Evolutionary conservation across 805 yeast species (phyloP).

Genomic region (Kregervanrija delftensis): DNA sequence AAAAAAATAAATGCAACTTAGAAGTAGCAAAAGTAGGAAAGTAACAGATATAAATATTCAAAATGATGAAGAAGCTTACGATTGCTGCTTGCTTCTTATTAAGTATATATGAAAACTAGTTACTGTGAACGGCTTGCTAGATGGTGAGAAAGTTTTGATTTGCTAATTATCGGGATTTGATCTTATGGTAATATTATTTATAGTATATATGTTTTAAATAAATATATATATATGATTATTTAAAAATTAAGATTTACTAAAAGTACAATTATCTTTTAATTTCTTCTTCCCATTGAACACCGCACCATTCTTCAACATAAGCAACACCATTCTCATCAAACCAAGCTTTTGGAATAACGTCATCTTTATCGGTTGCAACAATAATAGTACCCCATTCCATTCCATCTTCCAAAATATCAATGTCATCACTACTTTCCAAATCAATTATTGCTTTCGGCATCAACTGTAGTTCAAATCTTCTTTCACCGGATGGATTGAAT

Average conservation of each 20-base stretch:
- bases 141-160: too few relatives aligned
- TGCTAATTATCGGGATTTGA: background rate
- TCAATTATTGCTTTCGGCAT: slow-evolving; percentile 92
- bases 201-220: too few relatives aligned
- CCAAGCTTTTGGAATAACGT: slow-evolving; percentile 10
- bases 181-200: background rate
- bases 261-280: background rate
- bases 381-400: slow-evolving; percentile 98
- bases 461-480: slow-evolving; percentile 79
- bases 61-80: too few relatives aligned
- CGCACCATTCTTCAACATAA: slow-evolving; percentile 22
- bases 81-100: too few relatives aligned
- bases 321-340: slow-evolving; percentile 15
- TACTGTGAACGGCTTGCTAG: too few relatives aligned
- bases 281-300: slow-evolving; percentile 23
- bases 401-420: slow-evolving; percentile 51
- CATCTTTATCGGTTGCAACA: slow-evolving; percentile 48
- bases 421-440: slow-evolving; percentile 45
- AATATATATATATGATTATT: too few relatives aligned
- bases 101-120: too few relatives aligned
- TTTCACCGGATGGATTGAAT: slow-evolving; percentile 49
- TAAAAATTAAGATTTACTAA: too few relatives aligned
- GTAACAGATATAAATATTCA: too few relatives aligned
- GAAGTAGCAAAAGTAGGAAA: too few relatives aligned
- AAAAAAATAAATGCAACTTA: too few relatives aligned